Percentiles rank a stretch among this genome's conserved stretches.
These are phyloP conservation scores for Mucuna pruriens DNA, from an alignment of 306 rosid genomes.

Conservation along the genomic window DNA sequence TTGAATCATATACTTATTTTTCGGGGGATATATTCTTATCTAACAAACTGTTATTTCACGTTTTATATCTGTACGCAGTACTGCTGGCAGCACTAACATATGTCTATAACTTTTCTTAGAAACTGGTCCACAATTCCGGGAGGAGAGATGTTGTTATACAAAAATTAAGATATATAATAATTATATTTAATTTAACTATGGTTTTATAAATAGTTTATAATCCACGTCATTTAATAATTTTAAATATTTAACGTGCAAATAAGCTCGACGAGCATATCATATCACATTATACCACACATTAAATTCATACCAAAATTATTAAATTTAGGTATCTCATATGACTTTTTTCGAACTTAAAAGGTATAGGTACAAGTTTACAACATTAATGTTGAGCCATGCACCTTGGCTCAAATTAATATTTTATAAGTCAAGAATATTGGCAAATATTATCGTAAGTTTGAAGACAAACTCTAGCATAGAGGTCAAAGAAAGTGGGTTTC, in stretches of 20 bases:
- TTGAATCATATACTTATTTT: not conserved
- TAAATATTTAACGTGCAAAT: not conserved
- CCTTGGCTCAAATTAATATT: not conserved
- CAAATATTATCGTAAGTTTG: not conserved
- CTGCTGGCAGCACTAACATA: not conserved
- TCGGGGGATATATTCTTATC: not conserved
- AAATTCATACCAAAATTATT: not conserved
- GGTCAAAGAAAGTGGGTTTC: conserved; percentile 28
- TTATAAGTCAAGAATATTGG: not conserved
- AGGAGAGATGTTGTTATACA: not conserved
- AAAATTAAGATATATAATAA: not conserved
- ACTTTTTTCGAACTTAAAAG: not conserved
- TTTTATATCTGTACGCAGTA: not conserved
- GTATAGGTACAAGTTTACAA: not conserved
- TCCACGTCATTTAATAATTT: not conserved
- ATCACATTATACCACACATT: not conserved
- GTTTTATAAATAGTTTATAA: not conserved
- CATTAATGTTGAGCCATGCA: conserved; percentile 28
- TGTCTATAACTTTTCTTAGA: not conserved
- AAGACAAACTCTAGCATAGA: not conserved
- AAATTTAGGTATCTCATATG: not conserved
- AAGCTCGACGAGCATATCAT: not conserved
- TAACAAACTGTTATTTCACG: not conserved
- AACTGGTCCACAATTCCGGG: not conserved
- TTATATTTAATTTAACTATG: not conserved